Evolutionary conservation across 2,329 filamentous ascomycete genomes (phyloP), one percentile per base, ranked within the genome.

Genomic region (Clonostachys sp.): DNA sequence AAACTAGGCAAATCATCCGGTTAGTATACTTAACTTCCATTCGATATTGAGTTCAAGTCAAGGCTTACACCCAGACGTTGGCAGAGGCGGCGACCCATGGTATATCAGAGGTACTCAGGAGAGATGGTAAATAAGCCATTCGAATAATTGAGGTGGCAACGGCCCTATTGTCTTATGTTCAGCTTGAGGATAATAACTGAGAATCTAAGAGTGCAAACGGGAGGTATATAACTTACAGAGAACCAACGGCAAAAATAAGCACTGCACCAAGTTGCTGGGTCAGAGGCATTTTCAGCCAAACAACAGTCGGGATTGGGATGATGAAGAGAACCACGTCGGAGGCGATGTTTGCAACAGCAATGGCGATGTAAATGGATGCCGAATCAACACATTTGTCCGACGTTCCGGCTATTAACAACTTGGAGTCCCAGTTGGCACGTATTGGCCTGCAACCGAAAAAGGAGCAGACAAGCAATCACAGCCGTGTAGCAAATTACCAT

Each of bases 341-440:
- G n/a, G 67, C 46, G 41, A 77, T 73, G 49, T 75, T 76, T n/a
- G 71, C 60, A 4, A 65, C 67, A 0, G 73, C 72, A 14, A 74
- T 75, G 35, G 68, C 64, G 34, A 78, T 68, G 55, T 76, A 77
- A 30, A 78, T 67, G 2, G 66, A 59, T n/a, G 72, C 64, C 20
- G 67, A 64, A 43, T 73, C 61, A 39, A 79, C 62, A 48, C 75
- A 79, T 16, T 42, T 57, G 49, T 51, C 72, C 50, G 41, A 59
- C 5, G 61, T 53, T 4, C 48, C 52, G 1, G 60, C 41, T 24
- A 68, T 58, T 57, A 61, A 72, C 6, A 53, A 55, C 12, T 52
- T 57, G 6, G 53, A 50, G 12, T 24, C 20, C 20, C 20, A 24
- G 20, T 24, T 24, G 20, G 20, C 20, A 24, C 20, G 20, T 24